A percentile compares a stretch with the other conserved stretches of the same genome.
These are phyloP conservation scores for Rhododendron henanense DNA, from an alignment of 148 eudicot genomes.

Conservation along the genomic window DNA sequence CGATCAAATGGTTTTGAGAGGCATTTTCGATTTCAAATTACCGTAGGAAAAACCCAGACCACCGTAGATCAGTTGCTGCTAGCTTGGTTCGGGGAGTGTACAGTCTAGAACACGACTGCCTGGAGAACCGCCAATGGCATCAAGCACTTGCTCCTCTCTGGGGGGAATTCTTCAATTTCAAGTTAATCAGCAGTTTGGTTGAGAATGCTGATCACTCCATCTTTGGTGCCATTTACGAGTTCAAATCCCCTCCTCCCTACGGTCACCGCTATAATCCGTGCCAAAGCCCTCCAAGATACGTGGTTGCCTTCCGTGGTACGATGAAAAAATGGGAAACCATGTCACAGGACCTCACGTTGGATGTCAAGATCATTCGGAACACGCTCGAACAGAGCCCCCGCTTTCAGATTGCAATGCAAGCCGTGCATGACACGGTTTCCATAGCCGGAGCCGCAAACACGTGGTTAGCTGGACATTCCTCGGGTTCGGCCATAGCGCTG, in stretches of 20 bases:
- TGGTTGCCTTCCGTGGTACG: too few species aligned
- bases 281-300: too few species aligned
- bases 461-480: slow-evolving; percentile 73
- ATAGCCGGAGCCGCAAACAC: slow-evolving; percentile 27
- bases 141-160: slow-evolving; percentile 64
- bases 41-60: slow-evolving; percentile 41
- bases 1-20: too few species aligned
- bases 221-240: too few species aligned
- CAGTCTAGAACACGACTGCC: slow-evolving; percentile 61
- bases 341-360: too few species aligned
- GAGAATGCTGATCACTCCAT: too few species aligned
- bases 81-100: slow-evolving; percentile 76
- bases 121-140: slow-evolving; percentile 32
- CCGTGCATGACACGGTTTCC: background rate
- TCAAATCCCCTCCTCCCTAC: too few species aligned
- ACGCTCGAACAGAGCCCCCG: too few species aligned
- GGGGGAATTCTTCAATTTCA: slow-evolving; percentile 65
- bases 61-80: slow-evolving; percentile 59
- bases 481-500: slow-evolving; percentile 67
- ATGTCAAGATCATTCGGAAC: too few species aligned
- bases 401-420: too few species aligned
- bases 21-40: background rate
- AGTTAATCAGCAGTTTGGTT: slow-evolving; percentile 24
- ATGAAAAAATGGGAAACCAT: too few species aligned
- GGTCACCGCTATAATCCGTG: too few species aligned